These are phyloP conservation scores for Fusarium duplospermum DNA, from an alignment of 2,329 filamentous ascomycete species.

Conservation along the genomic window DNA sequence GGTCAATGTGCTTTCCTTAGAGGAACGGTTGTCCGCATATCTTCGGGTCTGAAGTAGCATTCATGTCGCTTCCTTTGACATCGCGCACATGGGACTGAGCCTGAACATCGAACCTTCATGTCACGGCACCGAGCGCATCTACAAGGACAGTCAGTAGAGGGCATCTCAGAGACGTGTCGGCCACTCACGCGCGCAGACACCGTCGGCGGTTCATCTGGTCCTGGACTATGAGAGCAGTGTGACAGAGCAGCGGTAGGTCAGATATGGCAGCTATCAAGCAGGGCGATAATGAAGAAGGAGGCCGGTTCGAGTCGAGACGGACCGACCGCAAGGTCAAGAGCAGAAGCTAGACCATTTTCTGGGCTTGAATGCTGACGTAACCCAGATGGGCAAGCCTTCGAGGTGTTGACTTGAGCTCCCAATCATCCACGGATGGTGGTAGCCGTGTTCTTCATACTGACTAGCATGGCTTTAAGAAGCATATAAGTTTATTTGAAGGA, in stretches of 20 bases:
- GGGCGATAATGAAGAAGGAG: neutral
- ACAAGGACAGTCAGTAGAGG: neutral
- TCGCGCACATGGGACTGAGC: neutral
- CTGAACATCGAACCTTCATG: slow-evolving; percentile 7
- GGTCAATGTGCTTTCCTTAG: neutral
- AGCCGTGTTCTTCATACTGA: neutral
- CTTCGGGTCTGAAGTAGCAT: neutral
- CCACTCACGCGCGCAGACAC: neutral
- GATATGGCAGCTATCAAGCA: neutral
- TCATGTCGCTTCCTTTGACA: neutral
- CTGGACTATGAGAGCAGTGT: neutral
- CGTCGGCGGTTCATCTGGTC: neutral
- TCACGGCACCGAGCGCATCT: slow-evolving; percentile 3
- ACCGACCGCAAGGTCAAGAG: neutral
- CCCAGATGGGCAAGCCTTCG: neutral
- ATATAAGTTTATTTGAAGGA: neutral
- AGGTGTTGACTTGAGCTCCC: neutral
- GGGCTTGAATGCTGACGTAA: neutral
- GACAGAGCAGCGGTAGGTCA: neutral
- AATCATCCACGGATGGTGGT: neutral
- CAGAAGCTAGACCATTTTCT: neutral
- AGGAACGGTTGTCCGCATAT: neutral
- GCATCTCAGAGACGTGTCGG: neutral
- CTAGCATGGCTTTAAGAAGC: neutral
- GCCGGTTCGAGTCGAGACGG: neutral